These are phyloP conservation scores for Aspergillus novoparasiticus DNA, from an alignment of 2,329 filamentous ascomycete species.

Conservation along the genomic window DNA sequence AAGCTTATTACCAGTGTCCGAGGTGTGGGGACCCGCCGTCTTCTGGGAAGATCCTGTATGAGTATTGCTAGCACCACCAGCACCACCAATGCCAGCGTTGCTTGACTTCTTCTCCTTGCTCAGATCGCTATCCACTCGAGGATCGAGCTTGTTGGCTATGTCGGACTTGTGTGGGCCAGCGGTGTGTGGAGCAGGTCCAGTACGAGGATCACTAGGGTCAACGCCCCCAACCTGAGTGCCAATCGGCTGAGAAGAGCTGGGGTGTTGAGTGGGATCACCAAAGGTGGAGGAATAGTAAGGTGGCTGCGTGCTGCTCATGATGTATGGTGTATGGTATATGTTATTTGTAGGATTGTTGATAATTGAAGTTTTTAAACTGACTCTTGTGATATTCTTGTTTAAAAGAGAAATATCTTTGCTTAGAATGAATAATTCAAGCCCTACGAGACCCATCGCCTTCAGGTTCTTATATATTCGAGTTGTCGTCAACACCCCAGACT, in stretches of 20 bases:
- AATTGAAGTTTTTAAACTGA: background rate
- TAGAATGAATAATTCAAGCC: background rate
- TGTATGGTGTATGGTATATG: background rate
- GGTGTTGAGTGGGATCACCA: constrained; percentile 13
- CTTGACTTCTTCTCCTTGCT: constrained; percentile 11
- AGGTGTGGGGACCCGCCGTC: background rate
- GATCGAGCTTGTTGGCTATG: constrained; percentile 43
- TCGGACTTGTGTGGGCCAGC: constrained; percentile 2
- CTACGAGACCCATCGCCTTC: background rate
- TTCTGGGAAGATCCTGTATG: constrained; percentile 13
- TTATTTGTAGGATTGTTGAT: background rate
- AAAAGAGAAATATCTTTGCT: background rate
- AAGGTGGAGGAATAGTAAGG: constrained; percentile 20
- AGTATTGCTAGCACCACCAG: constrained; percentile 3
- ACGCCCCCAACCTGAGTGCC: constrained; percentile 13
- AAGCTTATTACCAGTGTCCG: constrained; percentile 35
- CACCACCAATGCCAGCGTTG: constrained; percentile 18
- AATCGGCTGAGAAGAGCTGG: constrained; percentile 15
- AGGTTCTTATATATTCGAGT: background rate
- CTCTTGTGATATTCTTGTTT: background rate
- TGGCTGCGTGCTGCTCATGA: constrained; percentile 20
- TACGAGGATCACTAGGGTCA: constrained; percentile 9
- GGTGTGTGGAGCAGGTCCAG: constrained; percentile 14
- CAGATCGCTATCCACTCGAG: constrained; percentile 30
- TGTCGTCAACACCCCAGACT: background rate